Evolutionary conservation across 139 green algal species (phyloP), one percentile per base, ranked within the genome.

Genomic region (Coelastrella sp.): DNA sequence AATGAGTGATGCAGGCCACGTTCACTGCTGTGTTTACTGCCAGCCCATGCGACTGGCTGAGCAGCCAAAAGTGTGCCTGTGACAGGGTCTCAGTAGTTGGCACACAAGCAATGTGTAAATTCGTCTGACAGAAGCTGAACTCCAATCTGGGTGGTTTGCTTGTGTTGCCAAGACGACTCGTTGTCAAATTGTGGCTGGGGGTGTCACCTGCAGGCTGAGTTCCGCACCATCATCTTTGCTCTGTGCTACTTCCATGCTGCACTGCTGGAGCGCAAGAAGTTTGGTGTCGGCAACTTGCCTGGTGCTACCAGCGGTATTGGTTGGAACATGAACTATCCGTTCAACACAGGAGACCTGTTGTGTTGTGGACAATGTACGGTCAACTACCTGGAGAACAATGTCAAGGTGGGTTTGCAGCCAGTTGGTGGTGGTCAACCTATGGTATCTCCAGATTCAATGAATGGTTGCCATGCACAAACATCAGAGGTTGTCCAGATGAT

Each of bases 301-400:
- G 92, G 93, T 77, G 88, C 94, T n/a, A 94, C 90, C 65, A 94
- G 87, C 19, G 96, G 96, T 89, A 98, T 98, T 75, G 97, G 97
- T 32, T 99, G 97, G 97, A 98, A 98, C 95, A 99, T 99, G 97
- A 98, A 96, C 94, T 99, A 99, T 92, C 97, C 97, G 3, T 99
- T 99, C 95, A 98, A 97, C 92, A 96, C 96, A 0, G 97, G 97
- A 56, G 97, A 99, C 92, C 94, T 99, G 86, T 86, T 97, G 61
- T 98, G 95, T 93, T 98, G 95, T 88, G 97, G 93, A 3, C 95
- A 98, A 93, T 96, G 94, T 23, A 96, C 97, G 6, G 93, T 91
- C 91, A 99, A 98, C 94, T 99, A 98, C 92, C 92, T 99, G 56
- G 97, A 99, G 87, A 96, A 96, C 92, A 97, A 96, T 86, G 95